Evolutionary conservation across 2,329 filamentous ascomycete genomes (phyloP), one percentile per base, ranked within the genome.

Genomic region (Lasiodiplodia sp.): DNA sequence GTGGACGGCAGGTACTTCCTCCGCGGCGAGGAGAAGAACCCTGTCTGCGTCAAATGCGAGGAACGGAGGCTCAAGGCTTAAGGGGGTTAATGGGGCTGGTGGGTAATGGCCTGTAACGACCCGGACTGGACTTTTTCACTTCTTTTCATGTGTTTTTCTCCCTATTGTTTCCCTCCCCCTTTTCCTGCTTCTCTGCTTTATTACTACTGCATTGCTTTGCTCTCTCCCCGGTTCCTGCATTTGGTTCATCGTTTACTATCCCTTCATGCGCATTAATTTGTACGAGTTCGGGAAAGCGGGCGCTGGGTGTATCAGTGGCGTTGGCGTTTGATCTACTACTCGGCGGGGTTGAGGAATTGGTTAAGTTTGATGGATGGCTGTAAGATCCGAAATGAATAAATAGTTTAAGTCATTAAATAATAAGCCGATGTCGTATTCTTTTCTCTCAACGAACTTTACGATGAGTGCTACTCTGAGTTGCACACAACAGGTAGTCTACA

Each of bases 1-100:
- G 84, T 85, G 5, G 88, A 90, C 69, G 88, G 88, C 0, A 78
- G 87, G 60, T 91, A 90, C 77, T 91, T 91, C 72, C 81, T 90
- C 12, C 82, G 87, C 44, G 86, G 87, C 64, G 84, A 87, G 23
- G 82, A 83, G 31, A 83, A 88, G 72, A 82, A 87, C 70, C 87
- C 88, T 4, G 86, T 90, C 11, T 91, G 88, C 77, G 87, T 90
- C 58, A 79, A 76, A 70, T 91, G 88, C 73, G 88, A 91, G 76
- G 87, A 88, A 76, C 83, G 84, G 72, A 83, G 88, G 72, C 76
- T 91, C 71, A 90, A 90, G 76, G 86, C 87, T 53, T 88, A 23
- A 70, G 8, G 11, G 18, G 34, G 2, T 2, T 31, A 40, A 18
- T 34, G 2, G 10, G 28, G 31, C 21, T 21, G 38, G 38, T 23